Evolutionary conservation across 352 stramenopile genomes (phyloP), one percentile per base, ranked within the genome.

Genomic region (Pythium pectinolyticum): DNA sequence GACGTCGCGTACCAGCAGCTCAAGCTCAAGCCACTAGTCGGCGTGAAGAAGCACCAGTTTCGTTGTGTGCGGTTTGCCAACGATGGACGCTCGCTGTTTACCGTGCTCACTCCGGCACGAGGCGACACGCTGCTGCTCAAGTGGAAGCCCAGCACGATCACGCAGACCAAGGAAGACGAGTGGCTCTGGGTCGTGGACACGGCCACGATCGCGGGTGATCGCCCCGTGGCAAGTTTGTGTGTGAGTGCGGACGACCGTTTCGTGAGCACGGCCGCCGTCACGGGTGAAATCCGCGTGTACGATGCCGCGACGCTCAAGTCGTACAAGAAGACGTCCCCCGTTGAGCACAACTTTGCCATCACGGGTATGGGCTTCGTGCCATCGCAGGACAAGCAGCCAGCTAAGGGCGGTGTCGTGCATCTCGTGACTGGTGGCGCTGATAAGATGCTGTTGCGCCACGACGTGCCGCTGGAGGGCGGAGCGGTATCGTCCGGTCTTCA

Each of bases 61-160:
- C 84, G 86, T 17, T 94, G 86, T 41, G 86, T 84, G 40, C 77
- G 83, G 19, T 94, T 94, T 45, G 66, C 86, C 0, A 86, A 87
- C 43, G 80, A 77, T 49, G 86, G 86, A 12, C 77, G 84, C 52
- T 59, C 63, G 35, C 68, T 94, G 25, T 92, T 80, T 63, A 94
- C 86, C 12, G 80, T 93, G 50, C 66, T 94, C 25, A 93, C 83
- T 0, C 82, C 79, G 0, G 80, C 86, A 0, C 79, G 86, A 30
- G 86, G 86, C 6, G 84, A 92, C 57, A 89, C 86, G 10, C 77
- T 93, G 60, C 63, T 94, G 45, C 74, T 94, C 61, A 92, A 92
- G 61, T 94, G 86, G 86, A 79, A 79, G 31, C 86, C 86, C 0
- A 71, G 72, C 32, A 92, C 86, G 14, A 82, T 84, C 39, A 72